Evolutionary conservation across 306 rosid species (phyloP).

Genomic region (Nissolia schottii): DNA sequence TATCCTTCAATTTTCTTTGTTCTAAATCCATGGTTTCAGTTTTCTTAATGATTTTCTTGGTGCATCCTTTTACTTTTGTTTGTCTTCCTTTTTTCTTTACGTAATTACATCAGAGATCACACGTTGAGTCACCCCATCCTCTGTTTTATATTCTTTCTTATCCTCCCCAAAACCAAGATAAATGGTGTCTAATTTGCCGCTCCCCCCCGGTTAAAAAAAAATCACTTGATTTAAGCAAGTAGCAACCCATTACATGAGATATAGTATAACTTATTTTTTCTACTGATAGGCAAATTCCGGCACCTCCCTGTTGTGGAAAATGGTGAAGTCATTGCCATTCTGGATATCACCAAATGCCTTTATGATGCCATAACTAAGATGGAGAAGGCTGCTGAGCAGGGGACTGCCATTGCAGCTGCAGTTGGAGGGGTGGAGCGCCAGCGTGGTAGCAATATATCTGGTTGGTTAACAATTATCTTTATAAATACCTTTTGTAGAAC

Average conservation of each 20-base stretch:
- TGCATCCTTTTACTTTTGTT: neutral
- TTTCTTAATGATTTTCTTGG: neutral
- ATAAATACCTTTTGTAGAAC: neutral
- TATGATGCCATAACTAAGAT: constrained; percentile 89
- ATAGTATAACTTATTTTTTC: neutral
- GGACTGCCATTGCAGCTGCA: constrained; percentile 91
- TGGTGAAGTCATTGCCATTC: constrained; percentile 90
- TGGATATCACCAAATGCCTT: constrained; percentile 91
- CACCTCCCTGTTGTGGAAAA: constrained; percentile 97
- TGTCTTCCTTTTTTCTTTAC: neutral
- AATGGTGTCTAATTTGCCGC: too few species aligned
- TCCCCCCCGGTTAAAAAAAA: too few species aligned
- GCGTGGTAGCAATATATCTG: constrained; percentile 60
- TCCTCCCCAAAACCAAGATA: neutral
- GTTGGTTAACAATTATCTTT: constrained; percentile 38
- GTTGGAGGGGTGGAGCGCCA: constrained; percentile 89
- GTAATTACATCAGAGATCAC: neutral
- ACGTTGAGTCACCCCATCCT: neutral
- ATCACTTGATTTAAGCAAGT: too few species aligned
- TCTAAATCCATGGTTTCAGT: neutral
- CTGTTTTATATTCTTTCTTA: neutral
- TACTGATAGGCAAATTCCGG: constrained; percentile 80
- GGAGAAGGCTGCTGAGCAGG: constrained; percentile 96
- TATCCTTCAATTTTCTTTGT: neutral
- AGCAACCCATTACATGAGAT: constrained; percentile 2